Conservation (phyloP, 768 basidiomycete species). For the Dendrothele bispora region DNA sequence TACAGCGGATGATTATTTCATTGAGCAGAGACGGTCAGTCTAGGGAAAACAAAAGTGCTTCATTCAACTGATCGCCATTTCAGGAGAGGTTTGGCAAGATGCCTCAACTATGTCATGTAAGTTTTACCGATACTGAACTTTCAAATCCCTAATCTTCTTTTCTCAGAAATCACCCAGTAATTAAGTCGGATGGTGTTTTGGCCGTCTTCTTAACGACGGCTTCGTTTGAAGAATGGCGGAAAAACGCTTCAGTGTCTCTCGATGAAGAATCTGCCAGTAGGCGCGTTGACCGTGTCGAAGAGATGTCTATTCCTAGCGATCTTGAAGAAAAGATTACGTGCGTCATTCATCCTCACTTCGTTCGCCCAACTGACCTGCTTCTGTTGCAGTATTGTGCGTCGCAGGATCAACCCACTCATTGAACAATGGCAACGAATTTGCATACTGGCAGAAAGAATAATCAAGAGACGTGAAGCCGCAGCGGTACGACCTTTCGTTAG, state of each 20-base stretch:
- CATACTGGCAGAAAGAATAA: constrained; percentile 80
- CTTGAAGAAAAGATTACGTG: constrained; percentile 87
- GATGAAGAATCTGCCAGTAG: constrained; percentile 89
- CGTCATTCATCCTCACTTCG: constrained; percentile 16
- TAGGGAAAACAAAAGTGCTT: too few relatives aligned
- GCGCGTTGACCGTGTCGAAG: constrained; percentile 77
- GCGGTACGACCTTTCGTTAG: constrained; percentile 78
- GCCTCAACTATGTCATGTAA: constrained; percentile 76
- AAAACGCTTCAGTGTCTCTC: constrained; percentile 68
- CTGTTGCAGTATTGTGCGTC: constrained; percentile 62
- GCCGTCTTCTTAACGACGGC: constrained; percentile 79
- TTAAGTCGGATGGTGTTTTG: constrained; percentile 85
- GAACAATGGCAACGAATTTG: constrained; percentile 94
- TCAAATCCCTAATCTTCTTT: not conserved
- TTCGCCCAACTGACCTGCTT: constrained; percentile 6
- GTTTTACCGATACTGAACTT: constrained; percentile 23
- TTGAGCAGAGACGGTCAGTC: constrained; percentile 82
- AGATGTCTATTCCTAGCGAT: constrained; percentile 92
- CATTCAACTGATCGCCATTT: constrained; percentile 6
- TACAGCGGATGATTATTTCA: constrained; percentile 82
- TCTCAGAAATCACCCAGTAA: constrained; percentile 83
- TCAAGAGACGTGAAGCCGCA: constrained; percentile 89
- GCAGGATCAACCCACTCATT: constrained; percentile 73
- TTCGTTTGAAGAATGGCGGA: constrained; percentile 87
- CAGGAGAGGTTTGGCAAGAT: constrained; percentile 80